Evolutionary conservation across 2,329 filamentous ascomycete species (phyloP).

Genomic region (Aspergillus sp.): DNA sequence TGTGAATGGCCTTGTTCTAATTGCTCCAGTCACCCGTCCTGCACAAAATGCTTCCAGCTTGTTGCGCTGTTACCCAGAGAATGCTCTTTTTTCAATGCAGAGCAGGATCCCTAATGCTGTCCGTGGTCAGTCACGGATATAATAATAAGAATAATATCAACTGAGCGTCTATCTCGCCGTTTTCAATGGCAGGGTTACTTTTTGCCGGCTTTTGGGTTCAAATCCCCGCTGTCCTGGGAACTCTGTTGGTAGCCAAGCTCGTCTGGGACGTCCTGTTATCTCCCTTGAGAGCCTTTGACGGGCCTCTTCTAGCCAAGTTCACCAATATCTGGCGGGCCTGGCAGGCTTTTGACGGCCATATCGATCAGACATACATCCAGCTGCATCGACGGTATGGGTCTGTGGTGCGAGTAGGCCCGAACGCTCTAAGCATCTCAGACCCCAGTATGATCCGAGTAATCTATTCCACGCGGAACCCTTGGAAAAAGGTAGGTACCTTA

Average conservation of each 20-base stretch:
- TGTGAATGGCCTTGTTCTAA: too few species aligned
- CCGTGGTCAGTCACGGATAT: background rate
- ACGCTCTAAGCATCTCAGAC: constrained; percentile 70
- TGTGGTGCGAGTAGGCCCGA: constrained; percentile 73
- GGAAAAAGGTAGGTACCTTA: constrained; percentile 28
- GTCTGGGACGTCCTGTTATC: constrained; percentile 4
- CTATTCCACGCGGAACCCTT: constrained; percentile 71
- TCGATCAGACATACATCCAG: constrained; percentile 11
- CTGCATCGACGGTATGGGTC: constrained; percentile 72
- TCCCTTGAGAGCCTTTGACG: constrained; percentile 5
- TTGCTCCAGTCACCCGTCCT: too few species aligned
- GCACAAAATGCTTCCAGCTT: too few species aligned
- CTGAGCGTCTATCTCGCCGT: background rate
- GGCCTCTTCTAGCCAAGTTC: constrained; percentile 8
- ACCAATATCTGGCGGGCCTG: constrained; percentile 12
- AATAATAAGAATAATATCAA: background rate
- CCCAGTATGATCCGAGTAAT: constrained; percentile 71
- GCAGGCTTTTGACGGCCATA: constrained; percentile 6
- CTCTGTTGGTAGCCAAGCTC: constrained; percentile 1
- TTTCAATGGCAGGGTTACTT: constrained; percentile 2
- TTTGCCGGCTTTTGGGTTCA: constrained; percentile 1
- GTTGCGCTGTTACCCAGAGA: background rate
- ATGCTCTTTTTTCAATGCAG: background rate
- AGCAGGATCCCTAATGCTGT: background rate
- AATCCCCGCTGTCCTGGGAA: background rate